Percentiles rank a stretch among this genome's conserved stretches.
Evolutionary conservation across 164 flowering plant genomes (phyloP).

Genomic region (Nymphaea colorata): DNA sequence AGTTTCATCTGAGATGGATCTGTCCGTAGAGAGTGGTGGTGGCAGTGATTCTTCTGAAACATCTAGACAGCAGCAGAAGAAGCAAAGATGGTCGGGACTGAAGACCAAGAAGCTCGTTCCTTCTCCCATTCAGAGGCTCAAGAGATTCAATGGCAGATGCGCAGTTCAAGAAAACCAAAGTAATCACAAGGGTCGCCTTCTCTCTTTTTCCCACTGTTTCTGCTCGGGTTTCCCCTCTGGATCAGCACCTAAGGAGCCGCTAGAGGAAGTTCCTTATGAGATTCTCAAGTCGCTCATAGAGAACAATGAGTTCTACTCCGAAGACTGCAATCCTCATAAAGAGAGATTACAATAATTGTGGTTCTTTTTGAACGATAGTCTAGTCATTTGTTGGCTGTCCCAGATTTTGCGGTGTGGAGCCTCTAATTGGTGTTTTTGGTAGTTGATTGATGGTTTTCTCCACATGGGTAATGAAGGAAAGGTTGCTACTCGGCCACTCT

Average conservation of each 20-base stretch:
- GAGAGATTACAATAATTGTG: background rate
- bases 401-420: too few relatives aligned
- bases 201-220: too few relatives aligned
- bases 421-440: too few relatives aligned
- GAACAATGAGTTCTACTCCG: conserved; percentile 49
- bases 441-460: too few relatives aligned
- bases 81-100: conserved; percentile 3
- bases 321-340: conserved; percentile 48
- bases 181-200: too few relatives aligned
- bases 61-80: conserved; percentile 6
- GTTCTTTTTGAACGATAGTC: too few relatives aligned
- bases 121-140: conserved; percentile 11
- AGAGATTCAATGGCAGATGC: conserved; percentile 3
- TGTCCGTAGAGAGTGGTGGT: conserved; percentile 8
- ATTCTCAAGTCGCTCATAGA: conserved; percentile 37
- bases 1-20: background rate
- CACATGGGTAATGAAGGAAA: too few relatives aligned
- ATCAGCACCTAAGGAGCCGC: too few relatives aligned
- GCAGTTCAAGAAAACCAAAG: background rate
- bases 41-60: conserved; percentile 3
- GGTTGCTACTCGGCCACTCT: too few relatives aligned
- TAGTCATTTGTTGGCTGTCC: too few relatives aligned
- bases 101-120: background rate
- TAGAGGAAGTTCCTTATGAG: conserved; percentile 24
- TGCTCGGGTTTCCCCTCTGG: too few relatives aligned